Base-by-base conservation (phyloP, 495 filamentous ascomycete genomes). In the Xylaria nigripes region DNA sequence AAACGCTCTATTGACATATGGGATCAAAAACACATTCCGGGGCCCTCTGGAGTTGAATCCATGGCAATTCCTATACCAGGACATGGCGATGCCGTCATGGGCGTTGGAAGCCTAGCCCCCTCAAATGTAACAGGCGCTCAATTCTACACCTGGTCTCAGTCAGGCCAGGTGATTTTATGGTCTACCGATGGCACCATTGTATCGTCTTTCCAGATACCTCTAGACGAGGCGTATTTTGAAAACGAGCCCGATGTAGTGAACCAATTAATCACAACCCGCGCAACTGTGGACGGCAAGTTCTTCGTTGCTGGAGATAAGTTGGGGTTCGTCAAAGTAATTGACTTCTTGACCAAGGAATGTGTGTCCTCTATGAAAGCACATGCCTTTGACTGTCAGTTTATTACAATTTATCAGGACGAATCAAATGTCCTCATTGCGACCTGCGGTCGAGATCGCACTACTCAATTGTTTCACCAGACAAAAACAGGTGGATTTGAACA, bases 141-240 rank as follows among this genome's bases (percentile, higher is more conserved):
- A 24, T 95, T 96, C 65, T 85, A 88, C 59, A 95, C 90, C 0
- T 97, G 89, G 87, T 88, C 90, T 9, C 79, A 77, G 44, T 80
- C 79, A 52, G 93, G 93, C 4, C 76, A 73, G 22, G 81, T 96
- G 36, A 78, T 86, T 30, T 83, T 93, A 61, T 98, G 94, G 93
- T 75, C 82, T 60, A 67, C 80, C 7, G 78, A 86, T 13, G 94
- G 93, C 36, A 75, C 76, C 41, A 82, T 85, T 52, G 79, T 73
- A 45, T 74, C 73, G 21, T 78, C 81, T n/a, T 75, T 86, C 49
- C 66, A 77, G 12, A 77, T 94, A 27, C 74, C 81, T 27, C 67
- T 96, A 5, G 87, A 93, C 41, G 83, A 90, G 61, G 56, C 74
- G 18, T 72, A 70, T 12, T 63, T 69, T 7, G 72, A 76, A 25